Percentiles rank a stretch among this genome's conserved stretches.
Evolutionary conservation across 352 stramenopile species (phyloP).

Genomic region (Discostella stelligera): DNA sequence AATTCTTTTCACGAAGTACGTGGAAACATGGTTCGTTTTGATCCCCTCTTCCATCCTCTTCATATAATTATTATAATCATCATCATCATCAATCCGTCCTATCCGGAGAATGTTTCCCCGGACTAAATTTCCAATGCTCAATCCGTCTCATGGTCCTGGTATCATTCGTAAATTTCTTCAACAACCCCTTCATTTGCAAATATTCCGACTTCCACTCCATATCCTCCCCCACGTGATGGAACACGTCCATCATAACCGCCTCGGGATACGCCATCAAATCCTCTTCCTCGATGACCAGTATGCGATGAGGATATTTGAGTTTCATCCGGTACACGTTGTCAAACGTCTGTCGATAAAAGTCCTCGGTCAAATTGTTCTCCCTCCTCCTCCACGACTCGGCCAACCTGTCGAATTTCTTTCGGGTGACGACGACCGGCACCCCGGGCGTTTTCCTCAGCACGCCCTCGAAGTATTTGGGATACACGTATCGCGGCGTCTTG

Average conservation of each 20-base stretch:
- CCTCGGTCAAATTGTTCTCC: neutral
- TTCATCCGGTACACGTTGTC: conserved; percentile 5
- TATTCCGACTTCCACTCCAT: conserved; percentile 12
- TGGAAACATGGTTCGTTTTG: too few relatives aligned
- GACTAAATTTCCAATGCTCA: conserved; percentile 4
- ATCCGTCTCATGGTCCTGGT: neutral
- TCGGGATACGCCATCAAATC: conserved; percentile 5
- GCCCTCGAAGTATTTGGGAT: neutral
- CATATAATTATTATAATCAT: too few relatives aligned
- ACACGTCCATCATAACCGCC: conserved; percentile 1
- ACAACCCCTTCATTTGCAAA: conserved; percentile 6
- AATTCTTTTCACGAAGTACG: too few relatives aligned
- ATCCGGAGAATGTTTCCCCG: conserved; percentile 7
- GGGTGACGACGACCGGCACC: conserved; percentile 2
- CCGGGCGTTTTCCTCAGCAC: conserved; percentile 6
- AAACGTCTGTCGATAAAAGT: conserved; percentile 4
- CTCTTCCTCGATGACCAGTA: conserved; percentile 5
- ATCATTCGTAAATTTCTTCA: conserved; percentile 14
- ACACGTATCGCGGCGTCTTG: conserved; percentile 7
- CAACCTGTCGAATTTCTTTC: conserved; percentile 6
- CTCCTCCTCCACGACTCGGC: neutral
- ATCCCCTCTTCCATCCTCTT: too few relatives aligned
- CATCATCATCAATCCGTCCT: neutral
- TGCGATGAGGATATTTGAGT: neutral
- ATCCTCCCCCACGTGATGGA: neutral